Base-by-base conservation (phyloP, 179 eudicot species). In the Silene vulgaris region DNA sequence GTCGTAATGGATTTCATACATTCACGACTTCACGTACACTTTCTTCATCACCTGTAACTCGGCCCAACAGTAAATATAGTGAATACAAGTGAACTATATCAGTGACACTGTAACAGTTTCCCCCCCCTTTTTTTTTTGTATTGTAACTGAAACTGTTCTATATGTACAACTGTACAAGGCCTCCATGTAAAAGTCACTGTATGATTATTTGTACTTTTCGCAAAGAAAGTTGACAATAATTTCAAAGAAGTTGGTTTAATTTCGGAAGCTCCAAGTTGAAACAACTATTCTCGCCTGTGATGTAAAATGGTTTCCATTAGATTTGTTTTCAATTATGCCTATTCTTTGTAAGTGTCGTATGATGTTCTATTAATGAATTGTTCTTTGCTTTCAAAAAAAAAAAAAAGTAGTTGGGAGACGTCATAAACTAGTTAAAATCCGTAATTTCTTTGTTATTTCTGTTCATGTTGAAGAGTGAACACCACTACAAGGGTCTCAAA, bases 111-210 rank as follows among this genome's bases (percentile, higher is more conserved):
- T 11, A 45, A 45, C 52, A 45, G 19, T 30, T 3, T 9, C 7
- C 26, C n/a, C 43, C 28, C n/a, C 21, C 3, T 13, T 14, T 65
- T 32, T 64, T 21, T 9, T 35, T 5, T 4, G 4, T 1, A 30
- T 65, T 73, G 9, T 26, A 8, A 23, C 29, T 75, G 50, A 5
- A 37, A 37, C 0, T 30, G 20, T 57, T 75, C 57, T 73, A 3
- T 23, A 19, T 32, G 17, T 65, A 75, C 48, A 81, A 63, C 62
- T 32, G 17, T 65, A 75, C 48, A 81, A 63, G 69, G 70, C 28
- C 61, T 68, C 14, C 54, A 0, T 21, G 40, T 35, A 5, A 8
- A 5, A 37, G 8, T 57, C 2, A 62, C 60, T 68, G 57, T 76
- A 69, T 60, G 8, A 57, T 19, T 17, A 16, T 57, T 57, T 26